Percentiles rank a stretch among this genome's conserved stretches.
Evolutionary conservation across 2,329 filamentous ascomycete species (phyloP).

Genomic region (Fusarium albosuccineum): DNA sequence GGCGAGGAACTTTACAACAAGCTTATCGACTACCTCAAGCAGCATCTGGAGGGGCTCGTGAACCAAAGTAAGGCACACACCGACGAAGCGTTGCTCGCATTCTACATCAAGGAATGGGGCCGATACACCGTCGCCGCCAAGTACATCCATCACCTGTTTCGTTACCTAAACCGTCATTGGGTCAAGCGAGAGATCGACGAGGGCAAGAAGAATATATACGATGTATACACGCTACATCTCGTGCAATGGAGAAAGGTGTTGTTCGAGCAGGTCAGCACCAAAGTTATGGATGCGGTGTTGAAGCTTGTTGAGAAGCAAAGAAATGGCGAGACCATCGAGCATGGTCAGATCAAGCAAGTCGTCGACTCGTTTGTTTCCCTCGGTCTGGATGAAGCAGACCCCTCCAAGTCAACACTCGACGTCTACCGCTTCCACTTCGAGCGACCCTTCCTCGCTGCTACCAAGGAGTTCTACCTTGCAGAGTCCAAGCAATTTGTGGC

Average conservation of each 20-base stretch:
- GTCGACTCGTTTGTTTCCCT: slow-evolving; percentile 97
- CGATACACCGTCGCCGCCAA: slow-evolving; percentile 95
- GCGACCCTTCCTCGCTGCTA: slow-evolving; percentile 88
- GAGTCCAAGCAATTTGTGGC: slow-evolving; percentile 96
- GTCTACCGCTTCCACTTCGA: slow-evolving; percentile 96
- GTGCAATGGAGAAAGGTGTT: slow-evolving; percentile 96
- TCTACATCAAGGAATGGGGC: slow-evolving; percentile 97
- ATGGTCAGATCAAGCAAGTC: slow-evolving; percentile 95
- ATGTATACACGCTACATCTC: slow-evolving; percentile 96
- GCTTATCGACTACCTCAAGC: slow-evolving; percentile 85
- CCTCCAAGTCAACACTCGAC: slow-evolving; percentile 92
- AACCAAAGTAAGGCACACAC: slow-evolving; percentile 81
- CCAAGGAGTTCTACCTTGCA: slow-evolving; percentile 85
- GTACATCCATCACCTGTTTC: slow-evolving; percentile 97
- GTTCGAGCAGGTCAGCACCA: slow-evolving; percentile 84
- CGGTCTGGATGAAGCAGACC: slow-evolving; percentile 92
- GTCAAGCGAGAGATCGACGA: slow-evolving; percentile 99
- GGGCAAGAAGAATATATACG: slow-evolving; percentile 97
- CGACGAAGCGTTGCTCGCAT: slow-evolving; percentile 89
- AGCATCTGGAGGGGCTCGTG: slow-evolving; percentile 80
- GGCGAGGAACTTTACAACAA: slow-evolving; percentile 97
- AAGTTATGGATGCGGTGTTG: slow-evolving; percentile 95
- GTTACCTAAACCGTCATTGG: slow-evolving; percentile 98
- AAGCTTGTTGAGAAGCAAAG: slow-evolving; percentile 97
- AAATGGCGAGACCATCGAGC: slow-evolving; percentile 97